Percentiles rank a stretch among this genome's conserved stretches.
These are phyloP conservation scores for Neurospora pannonica DNA, from an alignment of 495 filamentous ascomycete species.

Conservation along the genomic window DNA sequence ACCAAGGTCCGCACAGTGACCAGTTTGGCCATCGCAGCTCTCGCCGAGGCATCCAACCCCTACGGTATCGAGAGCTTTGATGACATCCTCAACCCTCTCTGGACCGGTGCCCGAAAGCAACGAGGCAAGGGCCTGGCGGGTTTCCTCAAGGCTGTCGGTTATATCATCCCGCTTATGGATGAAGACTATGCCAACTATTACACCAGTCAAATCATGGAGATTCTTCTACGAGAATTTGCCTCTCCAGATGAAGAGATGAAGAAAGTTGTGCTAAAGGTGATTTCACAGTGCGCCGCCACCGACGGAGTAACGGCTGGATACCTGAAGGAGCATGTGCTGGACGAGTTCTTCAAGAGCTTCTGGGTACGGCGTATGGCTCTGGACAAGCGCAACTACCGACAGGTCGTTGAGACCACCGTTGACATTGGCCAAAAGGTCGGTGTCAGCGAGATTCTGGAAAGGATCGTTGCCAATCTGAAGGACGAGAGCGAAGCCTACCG, in stretches of 20 bases:
- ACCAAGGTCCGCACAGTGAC: constrained; percentile 96
- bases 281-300: constrained; percentile 93
- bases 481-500: constrained; percentile 97
- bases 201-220: constrained; percentile 97
- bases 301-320: constrained; percentile 92
- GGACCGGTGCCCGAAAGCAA: constrained; percentile 93
- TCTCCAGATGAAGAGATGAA: constrained; percentile 99
- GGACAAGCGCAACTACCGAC: constrained; percentile 92
- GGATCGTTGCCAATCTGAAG: constrained; percentile 89
- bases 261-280: constrained; percentile 94
- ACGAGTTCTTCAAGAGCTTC: constrained; percentile 98
- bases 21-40: constrained; percentile 85
- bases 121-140: constrained; percentile 92
- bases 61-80: constrained; percentile 99
- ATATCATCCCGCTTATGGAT: constrained; percentile 98
- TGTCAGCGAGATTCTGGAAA: constrained; percentile 86
- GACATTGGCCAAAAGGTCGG: constrained; percentile 97
- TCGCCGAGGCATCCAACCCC: constrained; percentile 93
- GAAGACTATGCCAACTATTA: constrained; percentile 99
- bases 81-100: constrained; percentile 91
- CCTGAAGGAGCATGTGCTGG: constrained; percentile 86
- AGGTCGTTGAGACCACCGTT: constrained; percentile 96
- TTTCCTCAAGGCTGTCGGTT: constrained; percentile 95
- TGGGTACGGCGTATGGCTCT: constrained; percentile 96
- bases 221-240: constrained; percentile 88